These are phyloP conservation scores for Chionographis japonica DNA, from an alignment of 106 monocot species.

Conservation along the genomic window DNA sequence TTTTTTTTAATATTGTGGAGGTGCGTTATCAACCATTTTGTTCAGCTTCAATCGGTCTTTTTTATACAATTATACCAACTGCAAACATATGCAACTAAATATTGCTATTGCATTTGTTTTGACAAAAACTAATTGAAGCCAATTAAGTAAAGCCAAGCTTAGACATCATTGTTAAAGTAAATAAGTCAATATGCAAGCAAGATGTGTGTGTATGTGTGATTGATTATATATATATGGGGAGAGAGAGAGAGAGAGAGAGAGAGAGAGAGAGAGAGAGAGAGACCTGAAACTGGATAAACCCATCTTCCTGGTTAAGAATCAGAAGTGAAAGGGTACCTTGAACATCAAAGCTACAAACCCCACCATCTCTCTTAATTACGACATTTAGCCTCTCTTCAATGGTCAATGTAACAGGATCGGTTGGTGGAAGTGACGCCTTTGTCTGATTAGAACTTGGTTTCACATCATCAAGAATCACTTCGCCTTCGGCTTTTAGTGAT, in stretches of 20 bases:
- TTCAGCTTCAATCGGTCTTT: no score
- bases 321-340: conserved; percentile 94
- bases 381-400: conserved; percentile 92
- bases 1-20: no score
- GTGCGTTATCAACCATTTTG: no score
- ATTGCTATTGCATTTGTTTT: no score
- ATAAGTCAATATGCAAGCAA: no score
- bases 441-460: conserved; percentile 44
- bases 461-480: conserved; percentile 92
- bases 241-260: neutral
- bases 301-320: conserved; percentile 92
- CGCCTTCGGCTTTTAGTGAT: conserved; percentile 96
- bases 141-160: no score
- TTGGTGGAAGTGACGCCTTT: conserved; percentile 51
- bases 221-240: no score
- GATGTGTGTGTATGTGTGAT: no score
- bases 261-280: neutral
- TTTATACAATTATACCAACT: no score
- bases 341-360: conserved; percentile 80
- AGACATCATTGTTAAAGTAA: no score
- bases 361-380: conserved; percentile 78
- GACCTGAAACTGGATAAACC: conserved; percentile 92
- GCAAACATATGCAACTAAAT: no score
- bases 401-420: conserved; percentile 83
- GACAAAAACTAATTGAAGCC: no score